Evolutionary conservation across 164 flowering plant species (phyloP).

Genomic region (Magnolia officinalis): DNA sequence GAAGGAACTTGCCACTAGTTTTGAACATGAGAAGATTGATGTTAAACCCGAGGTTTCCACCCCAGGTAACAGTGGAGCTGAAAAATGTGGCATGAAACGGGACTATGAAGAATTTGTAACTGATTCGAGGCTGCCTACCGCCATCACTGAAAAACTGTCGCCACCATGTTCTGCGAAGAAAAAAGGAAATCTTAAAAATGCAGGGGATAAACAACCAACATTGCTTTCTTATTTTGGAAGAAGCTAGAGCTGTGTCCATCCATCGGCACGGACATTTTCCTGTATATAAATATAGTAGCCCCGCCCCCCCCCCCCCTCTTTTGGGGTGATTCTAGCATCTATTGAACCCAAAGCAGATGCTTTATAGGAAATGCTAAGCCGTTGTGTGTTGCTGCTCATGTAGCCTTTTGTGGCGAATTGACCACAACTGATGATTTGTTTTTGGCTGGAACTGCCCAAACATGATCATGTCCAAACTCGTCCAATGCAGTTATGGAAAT

Average conservation of each 20-base stretch:
- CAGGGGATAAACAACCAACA: constrained; percentile 49
- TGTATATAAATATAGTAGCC: not conserved
- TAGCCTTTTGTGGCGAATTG: too few relatives aligned
- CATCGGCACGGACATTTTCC: not conserved
- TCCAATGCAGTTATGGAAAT: too few relatives aligned
- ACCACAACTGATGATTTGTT: too few relatives aligned
- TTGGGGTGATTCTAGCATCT: not conserved
- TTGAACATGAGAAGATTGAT: constrained; percentile 14
- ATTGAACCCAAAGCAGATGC: not conserved
- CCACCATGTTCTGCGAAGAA: constrained; percentile 28
- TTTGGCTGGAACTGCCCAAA: too few relatives aligned
- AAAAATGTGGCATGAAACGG: constrained; percentile 33
- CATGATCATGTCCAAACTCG: too few relatives aligned
- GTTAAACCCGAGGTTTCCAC: constrained; percentile 9
- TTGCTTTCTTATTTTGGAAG: constrained; percentile 54
- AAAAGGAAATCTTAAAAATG: constrained; percentile 29
- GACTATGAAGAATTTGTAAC: constrained; percentile 27
- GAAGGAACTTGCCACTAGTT: constrained; percentile 1
- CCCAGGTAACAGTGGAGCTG: constrained; percentile 12
- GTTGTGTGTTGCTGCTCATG: not conserved
- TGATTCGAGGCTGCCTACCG: constrained; percentile 20
- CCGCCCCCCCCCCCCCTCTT: too few relatives aligned
- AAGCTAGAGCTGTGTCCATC: constrained; percentile 18
- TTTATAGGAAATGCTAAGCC: not conserved
- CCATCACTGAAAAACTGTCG: constrained; percentile 6